Evolutionary conservation across 495 filamentous ascomycete genomes (phyloP), one percentile per base, ranked within the genome.

Genomic region (Penicillium odoratum): DNA sequence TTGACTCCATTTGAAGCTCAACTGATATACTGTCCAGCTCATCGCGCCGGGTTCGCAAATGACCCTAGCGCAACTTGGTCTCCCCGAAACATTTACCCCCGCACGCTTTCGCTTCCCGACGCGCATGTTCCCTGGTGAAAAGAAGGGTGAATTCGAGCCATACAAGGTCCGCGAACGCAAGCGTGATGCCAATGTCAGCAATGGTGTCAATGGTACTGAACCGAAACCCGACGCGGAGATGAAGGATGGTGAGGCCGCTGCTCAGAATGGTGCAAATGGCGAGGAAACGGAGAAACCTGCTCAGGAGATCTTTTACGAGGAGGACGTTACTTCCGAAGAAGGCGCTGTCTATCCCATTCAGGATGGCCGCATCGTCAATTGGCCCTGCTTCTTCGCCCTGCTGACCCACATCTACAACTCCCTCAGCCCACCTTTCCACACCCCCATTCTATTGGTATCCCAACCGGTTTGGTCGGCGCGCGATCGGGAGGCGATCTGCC

Each of bases 21-120:
- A 7, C 15, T 30, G 48, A 61, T 34, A 13, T 42, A 43, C 4
- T 45, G 26, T 48, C 50, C 63, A 90, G 87, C 84, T 98, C 73
- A 93, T 98, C 78, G 91, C 90, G 72, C 94, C 95, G 42, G 94
- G 94, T 65, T 96, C 92, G 67, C 88, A 91, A 72, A 92, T 88
- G 55, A 97, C 92, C 59, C 84, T 96, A 70, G 95, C 93, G 60
- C 94, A 97, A 78, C 82, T 97, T 18, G 94, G 94, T 47, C 87
- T 96, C 40, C 88, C 88, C 53, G 94, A 98, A 75, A 89, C 88
- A 3, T 92, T 96, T 67, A 93, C 91, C 9, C 93, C 92, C 6
- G 89, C 94, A 25, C 81, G 84, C 47, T 78, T 88, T 68, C 88
- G 90, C 60, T 82, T 97, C 62, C 84, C 87, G 16, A 96, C 93